Base-by-base conservation (phyloP, 2,329 filamentous ascomycete genomes). In the Aureobasidium sp. region DNA sequence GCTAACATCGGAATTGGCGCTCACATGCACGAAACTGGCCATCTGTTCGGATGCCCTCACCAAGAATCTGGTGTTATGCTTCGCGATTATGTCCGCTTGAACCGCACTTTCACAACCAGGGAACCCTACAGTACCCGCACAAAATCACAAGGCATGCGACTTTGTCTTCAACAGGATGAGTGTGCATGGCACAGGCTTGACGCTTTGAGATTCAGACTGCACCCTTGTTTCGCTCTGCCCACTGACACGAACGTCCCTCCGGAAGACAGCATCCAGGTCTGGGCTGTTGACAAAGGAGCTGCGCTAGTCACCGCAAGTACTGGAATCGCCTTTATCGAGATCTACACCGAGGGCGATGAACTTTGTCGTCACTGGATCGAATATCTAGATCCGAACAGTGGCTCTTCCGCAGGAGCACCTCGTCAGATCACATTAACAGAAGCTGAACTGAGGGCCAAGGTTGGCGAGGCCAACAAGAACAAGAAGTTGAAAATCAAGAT, bases 31-130 rank as follows among this genome's bases (percentile, higher is more conserved):
- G 91, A 97, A 74, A 88, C 88, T 0, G 93, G 93, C 3, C 93
- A 96, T 75, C 75, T 96, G 27, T 89, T 97, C 66, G 93, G 93
- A 54, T 95, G 90, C 66, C 90, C 91, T 10, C 90, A 95, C 71
- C 91, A 95, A 71, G 90, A 94, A 70, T 88, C 79, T 32, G 93
- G 94, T n/a, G 81, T 97, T 64, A 97, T 97, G 93, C 79, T 91
- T 55, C 83, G 90, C 61, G 93, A 96, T 72, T 97, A 96, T 71
- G 85, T 92, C 34, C 86, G 81, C 2, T 77, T 97, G 13, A 95
- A 94, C 73, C 85, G 93, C 30, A 88, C 88, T 1, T 97, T 97
- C 71, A 81, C 89, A 48, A 83, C 84, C 36, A 85, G 88, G 42
- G 93, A 97, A 73, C 86, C 91, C 0, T 97, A 88, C 71, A 93